These are phyloP conservation scores for Austroboletus novae-zelandiae DNA, from an alignment of 1,284 basidiomycete genomes.

Conservation along the genomic window DNA sequence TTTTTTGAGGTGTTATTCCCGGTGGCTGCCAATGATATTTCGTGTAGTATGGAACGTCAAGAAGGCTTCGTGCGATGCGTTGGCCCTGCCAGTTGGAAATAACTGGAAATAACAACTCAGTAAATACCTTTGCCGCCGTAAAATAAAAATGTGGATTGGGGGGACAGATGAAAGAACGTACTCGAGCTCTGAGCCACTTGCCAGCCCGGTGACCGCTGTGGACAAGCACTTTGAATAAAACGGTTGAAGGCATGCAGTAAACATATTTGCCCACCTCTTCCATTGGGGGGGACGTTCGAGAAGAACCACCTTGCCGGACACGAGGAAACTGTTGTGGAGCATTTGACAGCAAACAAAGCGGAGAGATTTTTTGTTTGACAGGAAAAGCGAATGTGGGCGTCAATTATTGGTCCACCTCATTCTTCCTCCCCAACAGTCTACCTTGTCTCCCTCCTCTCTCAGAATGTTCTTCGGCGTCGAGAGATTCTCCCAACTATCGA, in stretches of 20 bases:
- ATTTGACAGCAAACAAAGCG: constrained; percentile 36
- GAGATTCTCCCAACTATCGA: constrained; percentile 3
- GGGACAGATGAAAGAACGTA: constrained; percentile 12
- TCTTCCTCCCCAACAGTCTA: constrained; percentile 3
- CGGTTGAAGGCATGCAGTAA: constrained; percentile 18
- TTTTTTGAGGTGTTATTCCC: too few species aligned
- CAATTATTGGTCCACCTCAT: constrained; percentile 3
- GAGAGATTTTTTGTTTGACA: constrained; percentile 10
- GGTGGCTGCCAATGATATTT: too few species aligned
- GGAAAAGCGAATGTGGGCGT: constrained; percentile 25
- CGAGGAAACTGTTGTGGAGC: constrained; percentile 21
- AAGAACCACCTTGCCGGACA: constrained; percentile 19
- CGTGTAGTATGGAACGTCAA: too few species aligned
- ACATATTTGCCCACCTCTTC: constrained; percentile 23
- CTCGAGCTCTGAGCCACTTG: constrained; percentile 8
- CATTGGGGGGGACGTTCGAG: constrained; percentile 15
- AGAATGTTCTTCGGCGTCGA: constrained; percentile 20
- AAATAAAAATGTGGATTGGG: constrained; percentile 22
- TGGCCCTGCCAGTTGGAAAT: too few species aligned
- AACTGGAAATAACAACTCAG: too few species aligned
- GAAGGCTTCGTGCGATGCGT: too few species aligned
- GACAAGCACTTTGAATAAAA: constrained; percentile 24
- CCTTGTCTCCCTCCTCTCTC: constrained; percentile 10
- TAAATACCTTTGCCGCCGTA: constrained; percentile 26
- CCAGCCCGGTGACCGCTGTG: constrained; percentile 11